These are phyloP conservation scores for Cladophialophora psammophila DNA, from an alignment of 2,329 filamentous ascomycete genomes.

Conservation along the genomic window DNA sequence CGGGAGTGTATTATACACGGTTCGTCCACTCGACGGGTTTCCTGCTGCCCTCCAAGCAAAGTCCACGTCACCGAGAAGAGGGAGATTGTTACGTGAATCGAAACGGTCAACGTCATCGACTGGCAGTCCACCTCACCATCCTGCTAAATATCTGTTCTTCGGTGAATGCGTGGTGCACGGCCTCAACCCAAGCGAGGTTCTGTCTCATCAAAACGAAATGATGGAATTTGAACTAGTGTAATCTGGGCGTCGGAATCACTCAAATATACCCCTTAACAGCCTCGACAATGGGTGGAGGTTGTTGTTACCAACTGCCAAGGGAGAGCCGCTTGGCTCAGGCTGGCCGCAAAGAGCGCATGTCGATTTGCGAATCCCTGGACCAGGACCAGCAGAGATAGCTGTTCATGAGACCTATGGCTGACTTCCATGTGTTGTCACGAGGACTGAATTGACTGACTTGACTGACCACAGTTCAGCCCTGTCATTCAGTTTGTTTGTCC, in stretches of 20 bases:
- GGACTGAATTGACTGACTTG: not conserved
- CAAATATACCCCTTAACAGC: not conserved
- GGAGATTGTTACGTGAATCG: not conserved
- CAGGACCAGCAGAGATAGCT: not conserved
- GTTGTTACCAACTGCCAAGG: not conserved
- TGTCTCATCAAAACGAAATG: conserved; percentile 6
- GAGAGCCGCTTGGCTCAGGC: not conserved
- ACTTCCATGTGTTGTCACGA: not conserved
- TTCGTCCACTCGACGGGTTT: conserved; percentile 13
- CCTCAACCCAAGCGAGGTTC: conserved; percentile 18
- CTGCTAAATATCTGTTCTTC: conserved; percentile 23
- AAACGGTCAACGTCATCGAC: not conserved
- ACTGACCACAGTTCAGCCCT: not conserved
- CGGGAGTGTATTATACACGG: conserved; percentile 25
- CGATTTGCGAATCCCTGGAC: not conserved
- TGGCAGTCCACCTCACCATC: not conserved
- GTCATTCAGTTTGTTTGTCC: not conserved
- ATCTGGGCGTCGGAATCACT: not conserved
- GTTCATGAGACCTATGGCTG: not conserved
- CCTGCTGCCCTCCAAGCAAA: not conserved
- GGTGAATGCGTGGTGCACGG: conserved; percentile 32
- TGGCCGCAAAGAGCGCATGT: not conserved
- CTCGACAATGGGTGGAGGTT: not conserved
- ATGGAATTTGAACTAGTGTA: conserved; percentile 28
- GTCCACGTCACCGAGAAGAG: not conserved